Evolutionary conservation across 2,329 filamentous ascomycete species (phyloP), one percentile per base, ranked within the genome.

Genomic region (Paecilomyces niveus): DNA sequence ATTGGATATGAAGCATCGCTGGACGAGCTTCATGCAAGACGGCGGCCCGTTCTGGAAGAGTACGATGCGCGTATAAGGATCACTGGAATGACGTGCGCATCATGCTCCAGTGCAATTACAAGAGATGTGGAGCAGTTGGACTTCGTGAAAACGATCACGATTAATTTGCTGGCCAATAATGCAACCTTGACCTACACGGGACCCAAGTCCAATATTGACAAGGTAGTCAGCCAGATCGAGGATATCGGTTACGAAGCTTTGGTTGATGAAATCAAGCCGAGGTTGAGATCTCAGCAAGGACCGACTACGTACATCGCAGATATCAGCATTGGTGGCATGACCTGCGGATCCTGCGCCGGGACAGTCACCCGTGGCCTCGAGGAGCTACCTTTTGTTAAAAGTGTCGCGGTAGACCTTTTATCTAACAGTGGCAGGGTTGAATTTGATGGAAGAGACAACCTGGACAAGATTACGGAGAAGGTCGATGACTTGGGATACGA

Each of bases 61-160:
- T 67, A 62, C 45, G 54, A 61, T 10, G 67, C 73, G 3, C 67
- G 65, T 10, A 63, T 80, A 15, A 75, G 85, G 21, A 80, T 92
- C 49, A 84, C 81, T 29, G 88, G 88, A 56, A 90, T 92, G 88
- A 89, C 85, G 3, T 91, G 89, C 68, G 84, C 85, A 13, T 81
- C 86, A 11, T 92, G 89, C 66, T 80, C 81, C 56, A 86, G 86
- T 67, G 78, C 80, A 45, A 83, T 91, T 63, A 85, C 82, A 11
- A 74, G 81, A 6, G 82, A 83, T 61, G 71, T 91, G 39, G 74
- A 82, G 53, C 82, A 84, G 61, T 72, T 80, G 22, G 78, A 82
- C 4, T 87, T 82, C 77, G 76, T 90, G 26, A 76, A 79, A 54
- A 80, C 82, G 4, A 78, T 83, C 49, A 76, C 76, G 1, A 83